Percentiles rank a stretch among this genome's conserved stretches.
Evolutionary conservation across 148 eudicot species (phyloP).

Genomic region (Tetragonia tetragonoides): DNA sequence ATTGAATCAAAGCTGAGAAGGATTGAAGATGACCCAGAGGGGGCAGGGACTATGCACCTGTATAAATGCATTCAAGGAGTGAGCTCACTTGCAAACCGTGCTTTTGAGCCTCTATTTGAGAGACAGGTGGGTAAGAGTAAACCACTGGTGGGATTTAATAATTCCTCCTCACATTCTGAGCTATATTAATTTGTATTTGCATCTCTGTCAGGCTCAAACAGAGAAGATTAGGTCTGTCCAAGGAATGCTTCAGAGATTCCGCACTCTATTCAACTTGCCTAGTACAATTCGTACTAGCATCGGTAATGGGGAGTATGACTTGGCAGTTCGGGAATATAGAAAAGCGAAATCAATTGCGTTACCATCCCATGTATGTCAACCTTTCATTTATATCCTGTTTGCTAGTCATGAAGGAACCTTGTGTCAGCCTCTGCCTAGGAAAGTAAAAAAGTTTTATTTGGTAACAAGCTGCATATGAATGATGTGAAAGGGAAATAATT

Average conservation of each 20-base stretch:
- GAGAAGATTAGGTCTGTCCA: conserved; percentile 99
- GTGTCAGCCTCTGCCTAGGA: background rate
- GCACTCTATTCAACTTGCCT: conserved; percentile 94
- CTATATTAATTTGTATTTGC: conserved; percentile 13
- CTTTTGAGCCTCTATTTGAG: conserved; percentile 94
- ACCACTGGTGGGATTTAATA: background rate
- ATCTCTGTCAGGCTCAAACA: conserved; percentile 75
- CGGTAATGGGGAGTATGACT: conserved; percentile 96
- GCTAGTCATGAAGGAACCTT: background rate
- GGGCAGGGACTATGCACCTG: conserved; percentile 87
- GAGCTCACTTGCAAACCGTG: conserved; percentile 70
- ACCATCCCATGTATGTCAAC: conserved; percentile 85
- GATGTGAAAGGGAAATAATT: background rate
- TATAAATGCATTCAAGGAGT: conserved; percentile 81
- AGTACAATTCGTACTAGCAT: conserved; percentile 86
- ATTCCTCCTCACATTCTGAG: background rate
- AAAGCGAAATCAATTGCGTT: conserved; percentile 97
- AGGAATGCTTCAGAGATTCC: conserved; percentile 99
- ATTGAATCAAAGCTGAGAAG: conserved; percentile 89
- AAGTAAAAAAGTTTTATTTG: background rate
- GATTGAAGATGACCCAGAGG: conserved; percentile 98
- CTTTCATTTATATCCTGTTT: conserved; percentile 1
- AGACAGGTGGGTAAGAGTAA: conserved; percentile 70
- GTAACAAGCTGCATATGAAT: background rate
- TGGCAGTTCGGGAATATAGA: conserved; percentile 98